Evolutionary conservation across 2,329 filamentous ascomycete genomes (phyloP).

Genomic region (Ophiocordyceps robertsii): DNA sequence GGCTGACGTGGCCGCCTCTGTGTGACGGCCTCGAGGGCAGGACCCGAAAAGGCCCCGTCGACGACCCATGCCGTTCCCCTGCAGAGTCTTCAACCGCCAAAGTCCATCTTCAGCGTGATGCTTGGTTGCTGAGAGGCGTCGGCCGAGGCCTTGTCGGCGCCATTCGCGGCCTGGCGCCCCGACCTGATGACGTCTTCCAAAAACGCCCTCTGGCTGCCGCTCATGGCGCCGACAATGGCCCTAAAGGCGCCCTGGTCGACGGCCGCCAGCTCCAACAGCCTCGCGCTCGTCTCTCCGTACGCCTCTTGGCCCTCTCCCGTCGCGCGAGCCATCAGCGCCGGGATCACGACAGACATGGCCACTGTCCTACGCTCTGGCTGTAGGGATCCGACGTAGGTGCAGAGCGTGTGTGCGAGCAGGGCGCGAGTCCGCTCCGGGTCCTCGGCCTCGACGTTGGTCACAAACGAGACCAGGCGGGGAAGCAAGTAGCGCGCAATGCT

Average conservation of each 20-base stretch:
- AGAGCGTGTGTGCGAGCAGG: slow-evolving; percentile 61
- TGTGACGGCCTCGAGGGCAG: no score
- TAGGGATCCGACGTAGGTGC: slow-evolving; percentile 48
- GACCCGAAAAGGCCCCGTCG: no score
- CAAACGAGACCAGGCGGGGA: slow-evolving; percentile 63
- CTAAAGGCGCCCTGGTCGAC: slow-evolving; percentile 62
- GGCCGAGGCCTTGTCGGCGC: slow-evolving; percentile 22
- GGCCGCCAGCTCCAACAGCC: slow-evolving; percentile 70
- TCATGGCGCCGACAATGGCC: slow-evolving; percentile 58
- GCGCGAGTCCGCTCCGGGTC: slow-evolving; percentile 66
- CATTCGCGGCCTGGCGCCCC: slow-evolving; percentile 35
- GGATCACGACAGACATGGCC: slow-evolving; percentile 65
- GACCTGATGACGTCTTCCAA: slow-evolving; percentile 71
- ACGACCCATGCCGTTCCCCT: no score
- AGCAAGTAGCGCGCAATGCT: slow-evolving; percentile 62
- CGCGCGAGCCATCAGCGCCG: slow-evolving; percentile 62
- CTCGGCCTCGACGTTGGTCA: slow-evolving; percentile 55
- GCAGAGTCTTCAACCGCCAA: slow-evolving; percentile 34
- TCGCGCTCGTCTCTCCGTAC: slow-evolving; percentile 60
- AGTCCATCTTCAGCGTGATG: slow-evolving; percentile 93
- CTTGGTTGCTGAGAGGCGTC: slow-evolving; percentile 50
- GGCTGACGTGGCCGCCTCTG: no score
- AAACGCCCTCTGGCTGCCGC: slow-evolving; percentile 54
- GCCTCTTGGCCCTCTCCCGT: slow-evolving; percentile 45
- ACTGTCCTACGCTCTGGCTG: slow-evolving; percentile 32